These are phyloP conservation scores for Leptodermis oblonga DNA, from an alignment of 257 asterid genomes.

Conservation along the genomic window DNA sequence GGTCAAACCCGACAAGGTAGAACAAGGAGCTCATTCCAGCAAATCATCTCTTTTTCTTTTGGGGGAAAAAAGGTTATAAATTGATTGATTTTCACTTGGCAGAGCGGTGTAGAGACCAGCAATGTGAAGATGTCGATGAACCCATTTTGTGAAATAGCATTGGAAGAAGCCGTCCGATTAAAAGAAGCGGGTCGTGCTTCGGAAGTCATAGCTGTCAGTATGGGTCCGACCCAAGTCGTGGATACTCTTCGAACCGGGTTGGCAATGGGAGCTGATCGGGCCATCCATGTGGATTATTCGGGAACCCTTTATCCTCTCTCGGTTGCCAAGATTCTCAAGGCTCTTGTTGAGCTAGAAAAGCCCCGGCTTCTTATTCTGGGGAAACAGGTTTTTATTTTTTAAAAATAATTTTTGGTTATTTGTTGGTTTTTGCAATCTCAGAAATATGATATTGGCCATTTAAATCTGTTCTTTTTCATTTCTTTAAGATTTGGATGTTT, in stretches of 20 bases:
- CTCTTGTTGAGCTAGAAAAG: slow-evolving; percentile 76
- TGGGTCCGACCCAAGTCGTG: slow-evolving; percentile 72
- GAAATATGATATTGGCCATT: slow-evolving; percentile 1
- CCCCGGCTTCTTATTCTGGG: slow-evolving; percentile 84
- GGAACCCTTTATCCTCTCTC: slow-evolving; percentile 69
- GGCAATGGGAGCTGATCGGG: slow-evolving; percentile 99
- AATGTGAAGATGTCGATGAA: slow-evolving; percentile 99
- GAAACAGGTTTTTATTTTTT: slow-evolving; percentile 54
- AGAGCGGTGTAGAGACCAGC: slow-evolving; percentile 86
- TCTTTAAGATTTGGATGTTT: background rate
- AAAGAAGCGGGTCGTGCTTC: slow-evolving; percentile 86
- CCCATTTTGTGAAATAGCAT: slow-evolving; percentile 93
- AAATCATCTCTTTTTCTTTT: background rate
- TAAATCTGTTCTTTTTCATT: background rate
- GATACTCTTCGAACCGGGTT: slow-evolving; percentile 94
- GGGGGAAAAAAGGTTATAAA: background rate
- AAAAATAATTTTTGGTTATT: too few relatives aligned
- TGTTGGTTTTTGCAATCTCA: background rate
- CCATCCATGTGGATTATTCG: slow-evolving; percentile 70
- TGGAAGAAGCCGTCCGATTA: slow-evolving; percentile 86
- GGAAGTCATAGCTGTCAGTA: slow-evolving; percentile 78
- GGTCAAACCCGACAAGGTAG: slow-evolving; percentile 85
- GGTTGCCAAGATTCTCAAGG: slow-evolving; percentile 81
- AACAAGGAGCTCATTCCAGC: background rate
- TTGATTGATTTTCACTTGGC: slow-evolving; percentile 10